Percentiles rank a stretch among this genome's conserved stretches.
These are phyloP conservation scores for Sphagnurus paluster DNA, from an alignment of 1,284 basidiomycete species.

Conservation along the genomic window DNA sequence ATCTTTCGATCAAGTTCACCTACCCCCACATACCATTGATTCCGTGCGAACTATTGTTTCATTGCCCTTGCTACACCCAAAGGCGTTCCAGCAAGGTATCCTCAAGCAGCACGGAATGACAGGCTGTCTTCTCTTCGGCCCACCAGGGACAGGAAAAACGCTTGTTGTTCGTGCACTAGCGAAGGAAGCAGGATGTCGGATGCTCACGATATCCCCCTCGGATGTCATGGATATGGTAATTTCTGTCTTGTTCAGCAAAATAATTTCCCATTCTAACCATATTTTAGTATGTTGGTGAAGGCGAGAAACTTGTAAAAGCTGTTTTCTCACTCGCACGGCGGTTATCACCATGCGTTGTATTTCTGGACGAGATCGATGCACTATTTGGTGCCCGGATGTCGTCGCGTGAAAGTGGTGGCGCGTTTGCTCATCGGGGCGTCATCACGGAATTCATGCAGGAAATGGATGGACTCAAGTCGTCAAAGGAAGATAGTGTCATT, in stretches of 20 bases:
- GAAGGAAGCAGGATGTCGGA: constrained; percentile 86
- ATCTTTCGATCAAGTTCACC: constrained; percentile 84
- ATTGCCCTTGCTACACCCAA: constrained; percentile 85
- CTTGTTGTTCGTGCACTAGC: constrained; percentile 89
- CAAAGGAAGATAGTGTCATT: constrained; percentile 80
- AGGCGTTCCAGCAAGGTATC: constrained; percentile 89
- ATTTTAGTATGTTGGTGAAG: constrained; percentile 87
- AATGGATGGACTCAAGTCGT: constrained; percentile 91
- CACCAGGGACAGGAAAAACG: constrained; percentile 92
- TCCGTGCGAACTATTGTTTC: constrained; percentile 90
- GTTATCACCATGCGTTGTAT: constrained; percentile 91
- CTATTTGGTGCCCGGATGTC: constrained; percentile 88
- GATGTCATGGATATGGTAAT: constrained; percentile 89
- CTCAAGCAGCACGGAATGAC: constrained; percentile 88
- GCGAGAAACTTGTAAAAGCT: constrained; percentile 90
- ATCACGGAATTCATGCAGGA: constrained; percentile 98
- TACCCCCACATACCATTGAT: constrained; percentile 84
- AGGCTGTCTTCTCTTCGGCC: constrained; percentile 87
- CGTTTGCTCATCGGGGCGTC: constrained; percentile 80
- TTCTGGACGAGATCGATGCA: constrained; percentile 95
- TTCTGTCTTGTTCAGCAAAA: neutral
- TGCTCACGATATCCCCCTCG: constrained; percentile 83
- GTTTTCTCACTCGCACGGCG: constrained; percentile 88
- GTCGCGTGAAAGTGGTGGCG: constrained; percentile 79
- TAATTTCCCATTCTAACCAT: constrained; percentile 4